Evolutionary conservation across 345 rosid genomes (phyloP), one percentile per base, ranked within the genome.

Genomic region (Populus tremula): DNA sequence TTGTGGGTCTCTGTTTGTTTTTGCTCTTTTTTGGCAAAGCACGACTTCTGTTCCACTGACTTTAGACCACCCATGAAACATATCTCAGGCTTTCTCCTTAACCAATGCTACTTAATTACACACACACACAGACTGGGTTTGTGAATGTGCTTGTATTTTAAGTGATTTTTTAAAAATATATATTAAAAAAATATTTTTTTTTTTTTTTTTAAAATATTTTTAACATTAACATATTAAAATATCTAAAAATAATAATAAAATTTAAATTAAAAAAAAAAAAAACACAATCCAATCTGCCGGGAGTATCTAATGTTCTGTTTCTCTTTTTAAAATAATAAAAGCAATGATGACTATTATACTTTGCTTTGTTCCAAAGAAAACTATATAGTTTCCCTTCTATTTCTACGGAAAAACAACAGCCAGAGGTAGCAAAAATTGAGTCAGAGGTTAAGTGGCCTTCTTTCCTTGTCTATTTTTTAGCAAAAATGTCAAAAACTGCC

Each of bases 31-130:
- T 70, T 49, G 84, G 39, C 82, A 73, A 71, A 78, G 69, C 87
- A 82, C 78, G 79, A 79, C 62, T 49, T 54, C 86, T 77, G 88
- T 80, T 84, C 80, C 61, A 75, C 82, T 72, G 85, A 82, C 75
- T 76, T 45, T 62, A 39, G 56, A 66, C 54, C 71, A 29, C 81
- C 72, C 54, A 43, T 23, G 43, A 59, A 43, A 79, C 70, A 83
- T 75, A 17, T 70, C 76, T 79, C 83, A 82, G 86, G 89, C 97
- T 90, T 94, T 94, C 87, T 67, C 88, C 74, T 39, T 64, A 82
- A 67, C 88, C 90, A 80, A 87, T 50, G 90, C 79, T 23, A 33
- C 35, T 2, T 2, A 27, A 27, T 27, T 27, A 27, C 27, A 27
- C 27, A 27, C 1, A 27, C 1, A 27, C 27, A 27, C 27, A 27